Conservation (phyloP, 1,284 basidiomycete genomes). For the Ceraceosorus guamensis region DNA sequence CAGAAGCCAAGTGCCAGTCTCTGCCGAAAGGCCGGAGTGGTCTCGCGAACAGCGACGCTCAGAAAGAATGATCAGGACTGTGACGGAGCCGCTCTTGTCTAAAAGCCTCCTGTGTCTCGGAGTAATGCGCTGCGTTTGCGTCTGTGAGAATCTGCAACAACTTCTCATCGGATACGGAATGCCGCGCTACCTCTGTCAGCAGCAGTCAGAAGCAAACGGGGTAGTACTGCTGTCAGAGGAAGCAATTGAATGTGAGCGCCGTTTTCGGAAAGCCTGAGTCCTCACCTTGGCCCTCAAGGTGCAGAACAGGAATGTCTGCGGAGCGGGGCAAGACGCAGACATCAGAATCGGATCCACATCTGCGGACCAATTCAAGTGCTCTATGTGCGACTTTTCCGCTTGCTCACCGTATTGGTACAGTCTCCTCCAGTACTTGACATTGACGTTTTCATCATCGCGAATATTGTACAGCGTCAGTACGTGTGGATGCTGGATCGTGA, state of each 20-base stretch:
- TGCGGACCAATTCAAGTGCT: no score
- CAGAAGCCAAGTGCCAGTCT: no score
- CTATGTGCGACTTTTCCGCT: neutral
- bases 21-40: no score
- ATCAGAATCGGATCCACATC: neutral
- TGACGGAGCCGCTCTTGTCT: no score
- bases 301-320: constrained; percentile 11
- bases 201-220: neutral
- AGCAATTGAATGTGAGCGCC: neutral
- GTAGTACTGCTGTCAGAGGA: neutral
- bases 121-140: neutral
- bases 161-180: constrained; percentile 5
- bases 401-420: constrained; percentile 40
- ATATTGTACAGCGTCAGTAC: constrained; percentile 38
- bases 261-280: neutral
- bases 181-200: constrained; percentile 8
- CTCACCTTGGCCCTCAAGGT: constrained; percentile 11
- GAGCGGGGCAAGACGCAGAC: neutral
- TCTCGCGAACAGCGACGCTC: no score
- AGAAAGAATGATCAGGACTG: no score
- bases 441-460: constrained; percentile 27
- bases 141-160: constrained; percentile 1
- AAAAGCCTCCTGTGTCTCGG: no score
- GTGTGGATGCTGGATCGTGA: constrained; percentile 16
- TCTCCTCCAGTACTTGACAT: constrained; percentile 38